Evolutionary conservation across 2,329 filamentous ascomycete genomes (phyloP).

Genomic region (Hypocreales sp.): DNA sequence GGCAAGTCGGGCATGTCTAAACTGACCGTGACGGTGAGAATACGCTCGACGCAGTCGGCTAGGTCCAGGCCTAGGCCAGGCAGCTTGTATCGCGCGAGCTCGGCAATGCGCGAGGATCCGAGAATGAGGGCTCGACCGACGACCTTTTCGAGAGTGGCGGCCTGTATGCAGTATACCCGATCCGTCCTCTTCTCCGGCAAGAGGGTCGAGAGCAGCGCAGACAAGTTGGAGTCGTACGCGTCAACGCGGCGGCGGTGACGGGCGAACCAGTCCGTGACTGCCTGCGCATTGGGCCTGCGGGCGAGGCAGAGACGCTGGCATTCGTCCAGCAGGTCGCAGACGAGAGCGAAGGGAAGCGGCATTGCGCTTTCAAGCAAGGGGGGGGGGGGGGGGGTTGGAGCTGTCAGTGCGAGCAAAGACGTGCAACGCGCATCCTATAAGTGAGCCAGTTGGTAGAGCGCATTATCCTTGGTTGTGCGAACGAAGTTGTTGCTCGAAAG

Average conservation of each 20-base stretch:
- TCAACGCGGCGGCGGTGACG: conserved; percentile 43
- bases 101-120: conserved; percentile 40
- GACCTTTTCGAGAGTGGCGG: conserved; percentile 45
- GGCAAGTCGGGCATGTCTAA: neutral
- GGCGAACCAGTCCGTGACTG: conserved; percentile 53
- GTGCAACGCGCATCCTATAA: no score
- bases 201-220: conserved; percentile 58
- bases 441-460: no score
- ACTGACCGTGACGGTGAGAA: conserved; percentile 44
- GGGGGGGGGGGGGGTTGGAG: no score
- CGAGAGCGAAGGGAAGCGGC: conserved; percentile 50
- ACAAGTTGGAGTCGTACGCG: conserved; percentile 35
- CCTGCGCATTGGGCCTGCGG: conserved; percentile 14
- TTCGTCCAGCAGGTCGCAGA: conserved; percentile 60
- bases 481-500: no score
- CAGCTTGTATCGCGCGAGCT: conserved; percentile 47
- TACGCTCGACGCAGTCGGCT: conserved; percentile 51
- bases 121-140: conserved; percentile 53
- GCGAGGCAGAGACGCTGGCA: conserved; percentile 33
- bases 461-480: no score
- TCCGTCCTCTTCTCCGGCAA: conserved; percentile 65
- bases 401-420: no score
- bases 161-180: conserved; percentile 59
- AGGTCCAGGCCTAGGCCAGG: conserved; percentile 48
- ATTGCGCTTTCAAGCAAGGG: no score